phyloP scores from a whole-genome alignment of 1,284 basidiomycete genomes.

The Malassezia cuniculi region DNA sequence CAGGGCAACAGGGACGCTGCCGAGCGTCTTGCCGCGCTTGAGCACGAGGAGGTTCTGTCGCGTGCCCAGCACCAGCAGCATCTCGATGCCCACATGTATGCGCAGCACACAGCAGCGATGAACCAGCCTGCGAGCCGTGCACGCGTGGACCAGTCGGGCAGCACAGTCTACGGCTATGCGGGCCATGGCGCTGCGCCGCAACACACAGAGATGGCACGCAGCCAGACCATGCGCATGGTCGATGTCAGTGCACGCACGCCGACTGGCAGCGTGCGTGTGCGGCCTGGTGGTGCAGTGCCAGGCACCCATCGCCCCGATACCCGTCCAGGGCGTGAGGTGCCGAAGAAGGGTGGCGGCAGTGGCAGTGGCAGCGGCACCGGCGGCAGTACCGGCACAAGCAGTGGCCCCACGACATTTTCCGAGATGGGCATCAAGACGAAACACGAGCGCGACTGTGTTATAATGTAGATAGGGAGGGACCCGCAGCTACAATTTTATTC shows the following conservation, averaged over 20 bases:
- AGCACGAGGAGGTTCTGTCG: slow-evolving; percentile 52
- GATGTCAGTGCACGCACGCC: slow-evolving; percentile 13
- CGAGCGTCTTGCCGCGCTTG: slow-evolving; percentile 60
- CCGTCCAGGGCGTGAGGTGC: too few relatives aligned
- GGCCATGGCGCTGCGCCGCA: slow-evolving; percentile 18
- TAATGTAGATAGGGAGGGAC: slow-evolving; percentile 7
- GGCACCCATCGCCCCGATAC: too few relatives aligned
- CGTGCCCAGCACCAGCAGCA: slow-evolving; percentile 66
- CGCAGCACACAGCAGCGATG: slow-evolving; percentile 65
- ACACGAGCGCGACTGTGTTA: slow-evolving; percentile 60
- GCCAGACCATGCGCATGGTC: slow-evolving; percentile 8
- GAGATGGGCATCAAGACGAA: slow-evolving; percentile 76
- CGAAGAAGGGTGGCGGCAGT: background rate
- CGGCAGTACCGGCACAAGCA: slow-evolving; percentile 9
- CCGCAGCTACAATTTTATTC: background rate
- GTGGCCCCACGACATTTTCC: slow-evolving; percentile 62
- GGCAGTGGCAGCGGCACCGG: slow-evolving; percentile 4
- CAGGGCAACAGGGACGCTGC: slow-evolving; percentile 69
- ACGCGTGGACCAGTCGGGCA: background rate
- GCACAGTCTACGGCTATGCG: slow-evolving; percentile 1
- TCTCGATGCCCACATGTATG: slow-evolving; percentile 64
- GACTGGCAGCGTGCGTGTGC: background rate
- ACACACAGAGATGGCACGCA: slow-evolving; percentile 8
- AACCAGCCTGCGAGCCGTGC: slow-evolving; percentile 1
- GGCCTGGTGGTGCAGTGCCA: too few relatives aligned